Evolutionary conservation across 495 filamentous ascomycete genomes (phyloP).

Genomic region (Podospora australis): DNA sequence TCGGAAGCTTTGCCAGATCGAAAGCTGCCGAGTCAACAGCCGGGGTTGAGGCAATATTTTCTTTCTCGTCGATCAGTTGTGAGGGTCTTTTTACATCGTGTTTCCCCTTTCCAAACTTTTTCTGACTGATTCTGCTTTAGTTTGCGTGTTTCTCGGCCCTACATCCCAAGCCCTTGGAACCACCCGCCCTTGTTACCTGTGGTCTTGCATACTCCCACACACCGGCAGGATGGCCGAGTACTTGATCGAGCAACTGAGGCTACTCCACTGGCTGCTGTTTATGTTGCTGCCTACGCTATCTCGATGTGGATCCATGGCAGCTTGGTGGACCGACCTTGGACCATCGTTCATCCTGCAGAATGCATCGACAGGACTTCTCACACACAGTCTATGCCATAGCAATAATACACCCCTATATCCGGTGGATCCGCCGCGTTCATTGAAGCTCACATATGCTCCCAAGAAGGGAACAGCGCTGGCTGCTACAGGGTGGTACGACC

Average conservation of each 20-base stretch:
- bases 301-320: conserved; percentile 18
- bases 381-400: conserved; percentile 24
- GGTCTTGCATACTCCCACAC: not conserved
- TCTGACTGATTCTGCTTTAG: not conserved
- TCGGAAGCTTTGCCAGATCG: too few relatives aligned
- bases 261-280: not conserved
- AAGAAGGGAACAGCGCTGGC: conserved; percentile 24
- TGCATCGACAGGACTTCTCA: conserved; percentile 21
- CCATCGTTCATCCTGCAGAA: conserved; percentile 25
- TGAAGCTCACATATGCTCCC: conserved; percentile 12
- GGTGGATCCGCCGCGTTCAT: conserved; percentile 14
- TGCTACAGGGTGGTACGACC: conserved; percentile 22
- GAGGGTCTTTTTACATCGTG: not conserved
- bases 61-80: too few relatives aligned
- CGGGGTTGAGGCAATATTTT: too few relatives aligned
- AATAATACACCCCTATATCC: conserved; percentile 24
- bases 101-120: not conserved
- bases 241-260: not conserved
- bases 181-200: not conserved
- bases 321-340: conserved; percentile 21
- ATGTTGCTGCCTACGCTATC: not conserved
- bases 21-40: too few relatives aligned
- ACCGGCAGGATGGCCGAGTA: not conserved
- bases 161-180: not conserved
- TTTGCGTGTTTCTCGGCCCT: not conserved